Evolutionary conservation across 768 basidiomycete species (phyloP), one percentile per base, ranked within the genome.

Genomic region (Kwoniella europaea): DNA sequence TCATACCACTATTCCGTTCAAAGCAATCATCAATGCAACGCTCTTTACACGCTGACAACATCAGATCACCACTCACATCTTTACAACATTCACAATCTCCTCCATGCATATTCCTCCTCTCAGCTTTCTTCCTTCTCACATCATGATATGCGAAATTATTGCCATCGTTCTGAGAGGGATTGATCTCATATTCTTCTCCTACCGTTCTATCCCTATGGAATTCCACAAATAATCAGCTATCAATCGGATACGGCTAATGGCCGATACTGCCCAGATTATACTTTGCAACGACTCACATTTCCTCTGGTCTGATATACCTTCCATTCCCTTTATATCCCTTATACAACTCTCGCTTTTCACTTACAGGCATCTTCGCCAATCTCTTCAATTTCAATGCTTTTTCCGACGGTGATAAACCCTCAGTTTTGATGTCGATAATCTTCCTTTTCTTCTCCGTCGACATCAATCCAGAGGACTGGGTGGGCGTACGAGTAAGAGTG

Each of bases 41-140:
- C 27, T 27, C 27, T 27, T 27, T 2, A 27, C 3, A 27, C 27
- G 4, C 27, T 0, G 27, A 27, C 27, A 65, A 20, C 22, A 27
- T 13, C 52, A 54, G n/a, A 41, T 29, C 20, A 16, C 9, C 41
- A 84, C 88, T 68, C 77, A 92, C 93, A 60, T 90, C 90, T 52
- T 86, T 88, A 80, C 94, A 96, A 69, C 90, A 90, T 72, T 92
- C 91, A 80, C 93, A 96, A 72, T 93, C 92, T 1, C 87, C 88
- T 3, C 88, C 94, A 61, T 91, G 86, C 86, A 96, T 86, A 63
- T 85, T 84, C 74, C 86, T 86, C 42, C 94, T 86, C 43, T 88
- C 88, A 18, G 88, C 87, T 75, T 87, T 90, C 52, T 85, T 86
- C 29, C 93, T 86, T 13, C 92, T 90, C 16, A 93, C 92, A 60